Percentiles rank a stretch among this genome's conserved stretches.
phyloP scores from a whole-genome alignment of 345 rosid species.

The Arabis alpina region DNA sequence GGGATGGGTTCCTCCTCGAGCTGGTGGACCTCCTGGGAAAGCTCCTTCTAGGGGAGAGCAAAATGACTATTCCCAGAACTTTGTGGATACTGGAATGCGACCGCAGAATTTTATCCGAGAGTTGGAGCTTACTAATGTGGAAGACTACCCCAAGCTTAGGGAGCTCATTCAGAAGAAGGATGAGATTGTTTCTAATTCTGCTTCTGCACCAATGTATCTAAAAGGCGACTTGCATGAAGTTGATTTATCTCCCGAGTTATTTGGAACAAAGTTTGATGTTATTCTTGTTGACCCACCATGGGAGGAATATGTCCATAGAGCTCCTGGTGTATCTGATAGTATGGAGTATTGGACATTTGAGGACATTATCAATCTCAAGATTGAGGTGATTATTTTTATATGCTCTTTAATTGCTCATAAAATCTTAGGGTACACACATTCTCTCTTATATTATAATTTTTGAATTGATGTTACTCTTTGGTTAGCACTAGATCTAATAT shows the following conservation, averaged over 20 bases:
- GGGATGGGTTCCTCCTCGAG: conserved; percentile 87
- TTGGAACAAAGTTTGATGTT: conserved; percentile 97
- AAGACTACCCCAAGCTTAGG: conserved; percentile 97
- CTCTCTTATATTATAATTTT: not conserved
- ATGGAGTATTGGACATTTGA: conserved; percentile 99
- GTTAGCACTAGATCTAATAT: conserved; percentile 3
- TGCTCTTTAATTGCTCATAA: conserved; percentile 4
- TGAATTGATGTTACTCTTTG: conserved; percentile 4
- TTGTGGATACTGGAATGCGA: conserved; percentile 98
- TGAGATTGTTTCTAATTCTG: conserved; percentile 90
- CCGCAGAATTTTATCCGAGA: conserved; percentile 98
- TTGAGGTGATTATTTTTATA: conserved; percentile 65
- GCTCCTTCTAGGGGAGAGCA: conserved; percentile 99
- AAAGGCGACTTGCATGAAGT: conserved; percentile 80
- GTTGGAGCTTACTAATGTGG: conserved; percentile 96
- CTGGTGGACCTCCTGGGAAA: conserved; percentile 76
- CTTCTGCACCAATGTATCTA: conserved; percentile 92
- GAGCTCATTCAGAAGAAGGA: conserved; percentile 99
- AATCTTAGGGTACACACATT: not conserved
- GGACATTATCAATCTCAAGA: conserved; percentile 88
- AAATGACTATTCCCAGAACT: conserved; percentile 98
- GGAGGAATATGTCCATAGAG: conserved; percentile 99
- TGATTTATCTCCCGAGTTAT: conserved; percentile 90
- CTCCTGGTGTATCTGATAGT: conserved; percentile 98
- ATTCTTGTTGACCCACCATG: conserved; percentile 98